Evolutionary conservation across 495 filamentous ascomycete genomes (phyloP).

Genomic region (Xylaria longipes): DNA sequence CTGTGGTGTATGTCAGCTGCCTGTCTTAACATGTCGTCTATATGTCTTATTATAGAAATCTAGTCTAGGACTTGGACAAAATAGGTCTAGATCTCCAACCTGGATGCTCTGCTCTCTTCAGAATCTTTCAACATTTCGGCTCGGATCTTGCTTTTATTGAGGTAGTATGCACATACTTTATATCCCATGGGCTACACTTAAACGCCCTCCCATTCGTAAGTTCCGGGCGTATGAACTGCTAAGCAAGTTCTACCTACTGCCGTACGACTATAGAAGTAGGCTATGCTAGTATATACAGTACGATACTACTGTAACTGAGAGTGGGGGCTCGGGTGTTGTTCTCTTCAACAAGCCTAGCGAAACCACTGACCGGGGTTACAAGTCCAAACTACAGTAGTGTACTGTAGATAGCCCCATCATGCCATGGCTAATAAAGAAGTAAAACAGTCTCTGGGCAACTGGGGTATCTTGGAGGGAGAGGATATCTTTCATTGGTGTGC

Average conservation of each 20-base stretch:
- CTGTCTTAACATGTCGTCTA: neutral
- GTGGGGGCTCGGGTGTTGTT: slow-evolving; percentile 5
- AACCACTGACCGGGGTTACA: slow-evolving; percentile 8
- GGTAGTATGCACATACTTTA: neutral
- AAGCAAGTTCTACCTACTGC: neutral
- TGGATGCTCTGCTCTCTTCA: neutral
- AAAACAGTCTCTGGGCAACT: slow-evolving; percentile 3
- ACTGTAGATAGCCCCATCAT: neutral
- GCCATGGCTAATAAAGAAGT: slow-evolving; percentile 10
- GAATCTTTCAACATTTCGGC: neutral
- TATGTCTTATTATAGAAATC: slow-evolving; percentile 16
- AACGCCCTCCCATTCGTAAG: neutral
- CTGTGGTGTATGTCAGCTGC: neutral
- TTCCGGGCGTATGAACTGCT: neutral
- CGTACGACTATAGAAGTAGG: neutral
- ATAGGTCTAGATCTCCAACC: neutral
- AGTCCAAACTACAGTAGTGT: neutral
- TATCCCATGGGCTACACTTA: neutral
- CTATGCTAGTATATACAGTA: neutral
- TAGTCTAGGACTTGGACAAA: neutral
- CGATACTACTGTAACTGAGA: neutral
- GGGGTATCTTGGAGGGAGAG: slow-evolving; percentile 1
- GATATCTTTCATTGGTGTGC: neutral
- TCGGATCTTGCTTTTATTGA: neutral
- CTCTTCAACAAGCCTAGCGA: slow-evolving; percentile 23